Conservation (phyloP, 2,329 filamentous ascomycete species). For the Pseudocercospora vitis region DNA sequence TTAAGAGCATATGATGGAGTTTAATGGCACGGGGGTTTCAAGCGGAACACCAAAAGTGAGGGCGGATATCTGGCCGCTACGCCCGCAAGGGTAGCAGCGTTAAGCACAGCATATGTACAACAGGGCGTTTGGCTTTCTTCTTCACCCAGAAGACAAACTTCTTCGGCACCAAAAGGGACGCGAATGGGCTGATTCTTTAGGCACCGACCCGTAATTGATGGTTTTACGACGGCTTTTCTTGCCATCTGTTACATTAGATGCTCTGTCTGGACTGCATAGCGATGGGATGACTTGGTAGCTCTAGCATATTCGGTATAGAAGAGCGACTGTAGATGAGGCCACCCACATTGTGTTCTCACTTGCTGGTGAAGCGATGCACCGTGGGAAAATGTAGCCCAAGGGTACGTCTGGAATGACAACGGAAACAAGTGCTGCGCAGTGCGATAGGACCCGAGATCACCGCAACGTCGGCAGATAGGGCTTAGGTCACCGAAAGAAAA, state of each 20-base stretch:
- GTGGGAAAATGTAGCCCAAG: too few relatives aligned
- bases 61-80: slow-evolving; percentile 17
- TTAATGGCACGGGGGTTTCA: slow-evolving; percentile 19
- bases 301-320: slow-evolving; percentile 17
- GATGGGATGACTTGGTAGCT: slow-evolving; percentile 8
- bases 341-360: too few relatives aligned
- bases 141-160: slow-evolving; percentile 1
- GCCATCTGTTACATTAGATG: slow-evolving; percentile 4
- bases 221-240: background rate
- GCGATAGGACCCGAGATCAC: too few relatives aligned
- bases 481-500: background rate
- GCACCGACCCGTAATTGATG: background rate
- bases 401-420: too few relatives aligned
- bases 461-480: background rate
- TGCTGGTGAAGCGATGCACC: too few relatives aligned
- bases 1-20: slow-evolving; percentile 20
- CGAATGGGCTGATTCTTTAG: background rate
- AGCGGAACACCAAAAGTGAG: slow-evolving; percentile 18
- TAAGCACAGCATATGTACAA: slow-evolving; percentile 26
- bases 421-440: too few relatives aligned
- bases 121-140: slow-evolving; percentile 17
- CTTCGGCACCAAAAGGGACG: slow-evolving; percentile 6
- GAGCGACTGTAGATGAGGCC: slow-evolving; percentile 1
- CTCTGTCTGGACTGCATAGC: slow-evolving; percentile 15
- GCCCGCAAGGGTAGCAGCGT: slow-evolving; percentile 16